Base-by-base conservation (phyloP, 2,329 filamentous ascomycete species). In the Xylaria sp. region DNA sequence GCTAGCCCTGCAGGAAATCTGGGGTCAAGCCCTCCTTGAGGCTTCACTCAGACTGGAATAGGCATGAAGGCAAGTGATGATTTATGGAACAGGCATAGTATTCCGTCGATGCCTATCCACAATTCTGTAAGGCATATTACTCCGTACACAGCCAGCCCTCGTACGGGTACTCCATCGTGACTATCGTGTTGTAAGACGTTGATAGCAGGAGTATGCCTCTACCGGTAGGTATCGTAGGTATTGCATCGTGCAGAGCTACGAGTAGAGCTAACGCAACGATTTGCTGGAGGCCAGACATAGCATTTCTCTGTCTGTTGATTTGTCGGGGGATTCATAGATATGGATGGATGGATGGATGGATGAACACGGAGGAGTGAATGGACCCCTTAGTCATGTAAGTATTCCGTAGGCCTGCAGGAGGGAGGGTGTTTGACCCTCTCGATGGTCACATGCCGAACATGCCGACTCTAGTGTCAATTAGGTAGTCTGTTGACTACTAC, bases 31-130 rank as follows among this genome's bases (percentile, higher is more conserved):
- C 52, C 9, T 42, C 37, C 37, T 42, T 42, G 9, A 44, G 23
- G 9, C 16, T 23, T 10, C 59, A 59, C 54, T 63, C 63, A 57
- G 59, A 65, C 63, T 60, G 58, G 63, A 62, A 61, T 63, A 57
- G 64, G 66, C 66, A 66, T 65, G 23, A 61, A 30, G 23, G 23
- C 23, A 30, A 30, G 23, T 30, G 23, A 30, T 62, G 66, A 59
- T 64, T 63, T 60, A 65, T 59, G 23, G 23, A 30, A 30, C 4
- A 30, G 23, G 23, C 23, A 30, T 30, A 30, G 23, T 30, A 30
- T 30, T 30, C 23, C 23, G 23, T 30, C 23, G 23, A 30, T 46
- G 42, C 42, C 9, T 46, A 46, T 46, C 42, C n/a, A n/a, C 11
- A 42, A 42, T 10, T 13, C 11, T 42, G 11, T 42, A 42, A 9